These are phyloP conservation scores for Skeletonema potamos DNA, from an alignment of 108 stramenopile species.

Conservation along the genomic window DNA sequence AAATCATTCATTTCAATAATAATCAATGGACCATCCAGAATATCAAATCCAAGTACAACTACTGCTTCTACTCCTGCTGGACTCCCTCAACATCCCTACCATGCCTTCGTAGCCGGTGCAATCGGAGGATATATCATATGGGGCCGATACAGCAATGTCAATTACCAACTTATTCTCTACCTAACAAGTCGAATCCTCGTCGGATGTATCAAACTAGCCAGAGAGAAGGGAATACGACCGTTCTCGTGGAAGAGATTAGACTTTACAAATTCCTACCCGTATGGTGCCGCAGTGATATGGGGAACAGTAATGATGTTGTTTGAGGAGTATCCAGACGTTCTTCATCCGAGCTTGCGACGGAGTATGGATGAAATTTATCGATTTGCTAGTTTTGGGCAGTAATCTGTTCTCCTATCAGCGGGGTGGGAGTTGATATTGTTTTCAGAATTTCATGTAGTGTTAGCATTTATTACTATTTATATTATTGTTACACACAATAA, in stretches of 20 bases:
- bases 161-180: constrained; percentile 82
- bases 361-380: constrained; percentile 92
- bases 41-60: background rate
- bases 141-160: constrained; percentile 76
- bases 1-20: constrained; percentile 1
- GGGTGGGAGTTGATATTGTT: background rate
- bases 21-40: constrained; percentile 57
- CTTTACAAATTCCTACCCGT: constrained; percentile 52
- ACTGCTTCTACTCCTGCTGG: constrained; percentile 40
- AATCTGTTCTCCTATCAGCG: background rate
- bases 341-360: constrained; percentile 72
- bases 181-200: constrained; percentile 78
- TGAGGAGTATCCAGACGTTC: constrained; percentile 77
- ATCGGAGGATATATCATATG: constrained; percentile 83
- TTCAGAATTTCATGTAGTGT: background rate
- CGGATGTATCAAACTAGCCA: constrained; percentile 51
- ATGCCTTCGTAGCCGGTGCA: constrained; percentile 79
- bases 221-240: constrained; percentile 51
- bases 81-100: constrained; percentile 66
- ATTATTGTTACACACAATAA: no score
- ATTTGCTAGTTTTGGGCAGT: constrained; percentile 17
- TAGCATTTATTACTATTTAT: background rate
- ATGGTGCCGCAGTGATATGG: constrained; percentile 71
- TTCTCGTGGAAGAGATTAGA: constrained; percentile 38
- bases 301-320: constrained; percentile 81